A percentile compares a stretch with the other conserved stretches of the same genome.
These are phyloP conservation scores for Elongisporangium undulatum DNA, from an alignment of 352 stramenopile species.

Conservation along the genomic window DNA sequence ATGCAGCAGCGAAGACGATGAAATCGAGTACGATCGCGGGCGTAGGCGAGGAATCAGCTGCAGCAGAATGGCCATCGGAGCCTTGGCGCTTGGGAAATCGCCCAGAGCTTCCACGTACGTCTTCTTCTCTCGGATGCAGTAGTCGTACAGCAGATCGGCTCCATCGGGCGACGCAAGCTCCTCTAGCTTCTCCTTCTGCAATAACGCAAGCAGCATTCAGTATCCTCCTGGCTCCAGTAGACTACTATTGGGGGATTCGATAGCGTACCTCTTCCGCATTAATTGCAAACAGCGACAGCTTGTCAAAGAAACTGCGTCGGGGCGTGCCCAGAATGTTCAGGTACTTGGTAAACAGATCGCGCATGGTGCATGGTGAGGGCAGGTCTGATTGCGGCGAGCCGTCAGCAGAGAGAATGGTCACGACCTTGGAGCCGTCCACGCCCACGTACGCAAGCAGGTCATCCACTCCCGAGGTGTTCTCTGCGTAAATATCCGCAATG, in stretches of 20 bases:
- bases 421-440: slow-evolving; percentile 21
- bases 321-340: slow-evolving; percentile 86
- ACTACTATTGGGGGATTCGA: background rate
- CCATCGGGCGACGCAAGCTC: slow-evolving; percentile 87
- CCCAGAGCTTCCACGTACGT: slow-evolving; percentile 84
- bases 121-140: slow-evolving; percentile 90
- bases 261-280: slow-evolving; percentile 73
- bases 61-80: slow-evolving; percentile 70
- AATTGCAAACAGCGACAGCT: slow-evolving; percentile 72
- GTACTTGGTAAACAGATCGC: slow-evolving; percentile 78
- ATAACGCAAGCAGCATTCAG: background rate
- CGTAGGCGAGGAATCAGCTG: slow-evolving; percentile 83
- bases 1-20: slow-evolving; percentile 69
- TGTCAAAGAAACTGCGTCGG: slow-evolving; percentile 85
- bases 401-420: slow-evolving; percentile 49
- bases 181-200: slow-evolving; percentile 87
- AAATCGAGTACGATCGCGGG: slow-evolving; percentile 91
- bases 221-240: background rate
- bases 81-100: slow-evolving; percentile 79
- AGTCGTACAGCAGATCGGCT: slow-evolving; percentile 91
- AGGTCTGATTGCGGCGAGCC: slow-evolving; percentile 42
- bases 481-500: slow-evolving; percentile 72
- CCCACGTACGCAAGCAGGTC: slow-evolving; percentile 60
- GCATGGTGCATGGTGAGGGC: slow-evolving; percentile 44
- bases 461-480: slow-evolving; percentile 68